These are phyloP conservation scores for Coemansia sp. DNA, from an alignment of 192 early-diverging fungal species.

Conservation along the genomic window DNA sequence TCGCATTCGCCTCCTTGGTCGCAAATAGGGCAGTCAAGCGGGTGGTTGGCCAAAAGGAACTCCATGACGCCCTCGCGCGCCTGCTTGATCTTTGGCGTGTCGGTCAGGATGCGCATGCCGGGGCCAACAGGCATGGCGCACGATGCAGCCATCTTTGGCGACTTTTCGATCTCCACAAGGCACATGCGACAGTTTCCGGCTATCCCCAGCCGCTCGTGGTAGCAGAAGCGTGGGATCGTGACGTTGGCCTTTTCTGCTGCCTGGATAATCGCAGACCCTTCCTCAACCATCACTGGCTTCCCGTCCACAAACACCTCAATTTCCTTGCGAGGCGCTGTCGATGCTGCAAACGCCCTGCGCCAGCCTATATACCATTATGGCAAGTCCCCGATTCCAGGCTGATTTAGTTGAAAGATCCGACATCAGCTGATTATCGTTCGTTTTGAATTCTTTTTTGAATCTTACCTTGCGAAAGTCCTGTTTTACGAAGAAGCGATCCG, in stretches of 20 bases:
- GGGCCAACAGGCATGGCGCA: conserved; percentile 97
- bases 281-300: conserved; percentile 84
- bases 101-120: conserved; percentile 96
- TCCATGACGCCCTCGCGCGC: conserved; percentile 92
- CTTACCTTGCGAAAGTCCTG: conserved; percentile 4
- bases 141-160: conserved; percentile 94
- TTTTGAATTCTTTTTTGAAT: not conserved
- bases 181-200: conserved; percentile 99
- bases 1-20: conserved; percentile 99
- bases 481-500: not conserved
- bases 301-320: conserved; percentile 91
- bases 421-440: too few relatives aligned
- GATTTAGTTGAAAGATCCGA: too few relatives aligned
- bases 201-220: conserved; percentile 90
- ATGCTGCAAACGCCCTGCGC: conserved; percentile 1
- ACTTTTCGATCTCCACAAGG: conserved; percentile 94
- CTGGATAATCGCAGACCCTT: conserved; percentile 94
- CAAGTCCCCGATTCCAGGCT: too few relatives aligned
- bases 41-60: conserved; percentile 96
- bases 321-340: conserved; percentile 49
- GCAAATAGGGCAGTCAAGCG: conserved; percentile 97
- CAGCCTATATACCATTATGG: not conserved
- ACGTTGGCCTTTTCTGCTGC: conserved; percentile 95
- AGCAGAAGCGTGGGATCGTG: conserved; percentile 68
- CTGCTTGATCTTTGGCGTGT: conserved; percentile 93